Conservation (phyloP, 208 protist genomes). For the Trypanosoma theileri region DNA sequence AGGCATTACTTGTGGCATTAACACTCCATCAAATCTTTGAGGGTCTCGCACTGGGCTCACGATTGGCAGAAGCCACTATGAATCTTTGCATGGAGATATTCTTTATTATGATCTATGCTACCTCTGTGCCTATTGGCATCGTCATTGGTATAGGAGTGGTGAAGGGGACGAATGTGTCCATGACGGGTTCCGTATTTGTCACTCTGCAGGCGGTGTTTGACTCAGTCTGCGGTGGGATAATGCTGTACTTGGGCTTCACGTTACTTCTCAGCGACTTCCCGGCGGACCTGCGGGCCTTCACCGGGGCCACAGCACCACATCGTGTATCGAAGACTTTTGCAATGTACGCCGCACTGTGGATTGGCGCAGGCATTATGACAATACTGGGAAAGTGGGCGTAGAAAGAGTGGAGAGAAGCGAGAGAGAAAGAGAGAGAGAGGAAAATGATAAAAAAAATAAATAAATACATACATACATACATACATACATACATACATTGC, state of each 20-base stretch:
- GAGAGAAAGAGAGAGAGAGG: no score
- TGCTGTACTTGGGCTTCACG: slow-evolving; percentile 63
- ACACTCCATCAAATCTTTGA: slow-evolving; percentile 76
- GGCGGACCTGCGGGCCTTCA: slow-evolving; percentile 38
- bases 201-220: slow-evolving; percentile 48
- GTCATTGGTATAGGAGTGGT: slow-evolving; percentile 36
- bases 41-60: slow-evolving; percentile 56
- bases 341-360: slow-evolving; percentile 51
- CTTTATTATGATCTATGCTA: slow-evolving; percentile 41
- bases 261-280: slow-evolving; percentile 64
- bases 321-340: slow-evolving; percentile 23
- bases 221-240: slow-evolving; percentile 55
- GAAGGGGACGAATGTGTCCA: slow-evolving; percentile 25
- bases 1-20: slow-evolving; percentile 49
- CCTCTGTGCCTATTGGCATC: slow-evolving; percentile 56
- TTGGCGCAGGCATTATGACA: slow-evolving; percentile 25
- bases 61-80: slow-evolving; percentile 52
- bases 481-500: no score
- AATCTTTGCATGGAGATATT: slow-evolving; percentile 30
- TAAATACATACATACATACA: no score
- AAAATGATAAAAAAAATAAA: no score
- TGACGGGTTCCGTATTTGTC: slow-evolving; percentile 38
- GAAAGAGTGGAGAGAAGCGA: no score
- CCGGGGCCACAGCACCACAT: slow-evolving; percentile 4
- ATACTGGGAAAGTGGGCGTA: no score